These are phyloP conservation scores for Colletotrichum coccodes DNA, from an alignment of 2,329 filamentous ascomycete species.

Conservation along the genomic window DNA sequence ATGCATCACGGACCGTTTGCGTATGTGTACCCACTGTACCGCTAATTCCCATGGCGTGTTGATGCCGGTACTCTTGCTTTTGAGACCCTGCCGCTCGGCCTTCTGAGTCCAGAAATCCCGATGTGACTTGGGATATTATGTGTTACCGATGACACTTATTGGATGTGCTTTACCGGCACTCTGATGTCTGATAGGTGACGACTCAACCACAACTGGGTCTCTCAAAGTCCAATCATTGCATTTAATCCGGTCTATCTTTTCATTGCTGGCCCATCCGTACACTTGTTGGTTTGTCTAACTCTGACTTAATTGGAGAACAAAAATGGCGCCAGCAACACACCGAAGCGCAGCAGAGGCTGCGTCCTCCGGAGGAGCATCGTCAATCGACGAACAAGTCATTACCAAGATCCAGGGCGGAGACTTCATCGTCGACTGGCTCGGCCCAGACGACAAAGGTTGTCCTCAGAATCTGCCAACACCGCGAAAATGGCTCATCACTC, in stretches of 20 bases:
- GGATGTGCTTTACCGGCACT: no score
- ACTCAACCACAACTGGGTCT: no score
- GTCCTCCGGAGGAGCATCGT: neutral
- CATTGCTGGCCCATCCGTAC: neutral
- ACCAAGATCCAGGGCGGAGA: neutral
- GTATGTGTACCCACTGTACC: no score
- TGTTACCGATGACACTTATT: no score
- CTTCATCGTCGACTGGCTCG: conserved; percentile 8
- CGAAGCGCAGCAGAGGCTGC: neutral
- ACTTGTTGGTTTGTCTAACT: neutral
- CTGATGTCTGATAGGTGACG: no score
- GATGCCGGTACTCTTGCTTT: no score
- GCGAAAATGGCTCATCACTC: conserved; percentile 7
- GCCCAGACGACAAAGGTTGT: neutral
- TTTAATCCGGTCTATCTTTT: neutral
- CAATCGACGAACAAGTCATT: neutral
- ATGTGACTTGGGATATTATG: no score
- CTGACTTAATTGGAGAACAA: neutral
- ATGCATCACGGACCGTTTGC: no score
- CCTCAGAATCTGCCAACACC: conserved; percentile 21
- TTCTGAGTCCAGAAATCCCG: no score
- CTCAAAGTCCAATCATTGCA: no score
- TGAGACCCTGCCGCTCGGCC: no score
- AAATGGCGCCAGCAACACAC: neutral
- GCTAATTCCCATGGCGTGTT: no score